These are phyloP conservation scores for Pyrenula aspistea DNA, from an alignment of 495 filamentous ascomycete species.

Conservation along the genomic window DNA sequence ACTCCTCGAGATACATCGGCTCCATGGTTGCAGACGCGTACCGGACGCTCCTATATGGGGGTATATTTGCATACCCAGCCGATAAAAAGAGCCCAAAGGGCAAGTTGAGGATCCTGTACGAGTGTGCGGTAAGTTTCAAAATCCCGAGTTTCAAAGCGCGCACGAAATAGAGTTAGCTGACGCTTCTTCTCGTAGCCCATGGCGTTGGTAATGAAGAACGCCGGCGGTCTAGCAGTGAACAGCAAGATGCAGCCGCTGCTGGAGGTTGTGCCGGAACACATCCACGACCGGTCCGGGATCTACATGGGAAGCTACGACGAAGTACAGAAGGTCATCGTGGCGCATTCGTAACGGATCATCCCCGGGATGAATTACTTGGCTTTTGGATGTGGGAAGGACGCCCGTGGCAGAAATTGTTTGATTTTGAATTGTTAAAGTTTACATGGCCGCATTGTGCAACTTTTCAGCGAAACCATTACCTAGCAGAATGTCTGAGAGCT, in stretches of 20 bases:
- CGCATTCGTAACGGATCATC: conserved; percentile 19
- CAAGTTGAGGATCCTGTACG: conserved; percentile 93
- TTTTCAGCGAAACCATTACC: too few species aligned
- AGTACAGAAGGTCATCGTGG: conserved; percentile 85
- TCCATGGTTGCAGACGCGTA: conserved; percentile 98
- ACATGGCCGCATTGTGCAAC: too few species aligned
- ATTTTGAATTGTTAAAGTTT: too few species aligned
- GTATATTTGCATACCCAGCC: conserved; percentile 93
- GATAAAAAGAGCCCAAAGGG: conserved; percentile 98
- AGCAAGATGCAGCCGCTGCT: conserved; percentile 83
- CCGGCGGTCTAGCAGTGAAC: conserved; percentile 84
- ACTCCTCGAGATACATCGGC: conserved; percentile 89
- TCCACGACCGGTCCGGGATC: conserved; percentile 92
- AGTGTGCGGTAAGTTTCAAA: conserved; percentile 50
- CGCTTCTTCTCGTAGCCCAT: conserved; percentile 42
- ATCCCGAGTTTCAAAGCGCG: neutral
- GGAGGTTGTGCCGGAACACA: conserved; percentile 78
- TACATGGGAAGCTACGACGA: conserved; percentile 92
- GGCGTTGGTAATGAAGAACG: conserved; percentile 99
- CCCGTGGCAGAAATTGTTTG: too few species aligned
- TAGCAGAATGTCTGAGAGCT: too few species aligned
- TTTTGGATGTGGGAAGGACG: too few species aligned
- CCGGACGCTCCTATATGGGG: conserved; percentile 86
- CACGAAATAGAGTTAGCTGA: neutral
- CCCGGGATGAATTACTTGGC: too few species aligned